Percentiles rank a stretch among this genome's conserved stretches.
phyloP scores from a whole-genome alignment of 2,329 filamentous ascomycete species.

The Claviceps arundinis region DNA sequence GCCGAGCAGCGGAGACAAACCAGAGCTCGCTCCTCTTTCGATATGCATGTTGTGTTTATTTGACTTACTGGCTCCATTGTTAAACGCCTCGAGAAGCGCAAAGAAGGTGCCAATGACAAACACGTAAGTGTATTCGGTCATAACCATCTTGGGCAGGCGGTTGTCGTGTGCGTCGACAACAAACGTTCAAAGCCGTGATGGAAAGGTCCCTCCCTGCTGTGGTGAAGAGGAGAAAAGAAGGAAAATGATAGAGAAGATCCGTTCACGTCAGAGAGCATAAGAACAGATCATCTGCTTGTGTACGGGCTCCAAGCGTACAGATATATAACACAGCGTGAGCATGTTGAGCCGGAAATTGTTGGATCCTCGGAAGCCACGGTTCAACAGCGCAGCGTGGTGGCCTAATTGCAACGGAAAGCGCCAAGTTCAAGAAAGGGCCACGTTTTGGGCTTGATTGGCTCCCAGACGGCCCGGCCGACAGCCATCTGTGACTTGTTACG shows the following conservation, averaged over 20 bases:
- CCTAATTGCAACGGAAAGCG: too few species aligned
- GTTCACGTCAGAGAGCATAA: background rate
- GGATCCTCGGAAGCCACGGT: background rate
- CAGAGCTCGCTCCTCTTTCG: too few species aligned
- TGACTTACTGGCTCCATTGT: slow-evolving; percentile 62
- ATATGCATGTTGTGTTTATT: too few species aligned
- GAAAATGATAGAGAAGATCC: background rate
- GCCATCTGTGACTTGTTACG: too few species aligned
- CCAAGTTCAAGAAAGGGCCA: background rate
- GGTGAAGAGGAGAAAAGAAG: background rate
- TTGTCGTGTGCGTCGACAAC: slow-evolving; percentile 1
- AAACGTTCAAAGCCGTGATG: background rate
- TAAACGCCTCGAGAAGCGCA: slow-evolving; percentile 64
- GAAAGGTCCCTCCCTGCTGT: background rate
- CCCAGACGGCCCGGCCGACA: background rate
- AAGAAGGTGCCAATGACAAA: slow-evolving; percentile 66
- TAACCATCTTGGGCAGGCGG: slow-evolving; percentile 32
- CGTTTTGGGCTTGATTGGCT: slow-evolving; percentile 2
- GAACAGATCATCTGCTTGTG: background rate
- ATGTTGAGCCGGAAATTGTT: background rate
- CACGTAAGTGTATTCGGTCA: slow-evolving; percentile 54
- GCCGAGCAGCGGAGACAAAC: too few species aligned
- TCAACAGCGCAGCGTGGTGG: too few species aligned
- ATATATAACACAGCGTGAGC: background rate
- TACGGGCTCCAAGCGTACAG: background rate